Base-by-base conservation (phyloP, 2,329 filamentous ascomycete genomes). In the Fusarium abutilonis region DNA sequence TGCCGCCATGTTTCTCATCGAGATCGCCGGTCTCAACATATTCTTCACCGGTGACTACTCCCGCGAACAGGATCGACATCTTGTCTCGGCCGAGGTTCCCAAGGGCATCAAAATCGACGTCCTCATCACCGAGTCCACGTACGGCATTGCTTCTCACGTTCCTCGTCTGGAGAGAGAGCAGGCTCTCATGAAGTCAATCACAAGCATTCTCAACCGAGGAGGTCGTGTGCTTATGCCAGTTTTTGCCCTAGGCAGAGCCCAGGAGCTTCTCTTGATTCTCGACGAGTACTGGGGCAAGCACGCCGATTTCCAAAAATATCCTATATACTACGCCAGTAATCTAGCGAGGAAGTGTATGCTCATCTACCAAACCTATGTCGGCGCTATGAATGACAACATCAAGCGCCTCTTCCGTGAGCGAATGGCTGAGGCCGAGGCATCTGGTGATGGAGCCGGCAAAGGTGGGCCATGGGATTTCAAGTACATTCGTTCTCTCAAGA, bases 321-420 rank as follows among this genome's bases (percentile, higher is more conserved):
- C 95, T 6, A 98, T 99, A 61, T 99, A 98, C 80, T 99, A 98
- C 75, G 96, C 96, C 51, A 95, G 92, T 70, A 97, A 96, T 70
- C 86, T 98, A 38, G 95, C 95, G 1, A 84, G 94, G 62, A 95
- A 97, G 77, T 99, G 95, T 79, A 99, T 99, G 95, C 86, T 97
- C 28, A 93, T 98, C 4, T 99, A 99, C 74, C 95, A 98, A 75
- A 99, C 95, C 2, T 99, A 98, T 71, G 92, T 98, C 44, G 92
- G 93, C 44, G 93, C 93, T 52, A 99, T 99, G 95, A 99, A 99
- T 74, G 94, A 98, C 72, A 98, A 97, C 71, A 98, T 99, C 80
- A 97, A 97, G 76, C 87, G 92, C 10, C 85, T 97, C n/a, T 97
- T 97, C 77, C 85, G 90, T 49, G 93, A 96, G 76, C 88, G 92